These are phyloP conservation scores for Yamadazyma olivae DNA, from an alignment of 805 yeast species.

Conservation along the genomic window DNA sequence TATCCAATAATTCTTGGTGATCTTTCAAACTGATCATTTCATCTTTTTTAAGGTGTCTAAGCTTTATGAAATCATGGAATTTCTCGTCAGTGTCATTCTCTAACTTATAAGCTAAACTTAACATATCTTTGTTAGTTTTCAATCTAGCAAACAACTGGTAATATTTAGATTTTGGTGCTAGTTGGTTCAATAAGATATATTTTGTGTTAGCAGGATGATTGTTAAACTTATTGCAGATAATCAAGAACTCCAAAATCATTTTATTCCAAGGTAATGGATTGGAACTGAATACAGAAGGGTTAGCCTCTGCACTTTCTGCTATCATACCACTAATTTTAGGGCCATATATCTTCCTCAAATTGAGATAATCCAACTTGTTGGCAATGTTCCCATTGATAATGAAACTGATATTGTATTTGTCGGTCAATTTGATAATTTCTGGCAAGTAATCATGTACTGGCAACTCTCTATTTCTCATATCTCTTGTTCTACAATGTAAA, in stretches of 20 bases:
- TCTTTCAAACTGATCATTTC: slow-evolving; percentile 15
- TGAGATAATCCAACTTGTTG: slow-evolving; percentile 49
- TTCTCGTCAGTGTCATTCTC: slow-evolving; percentile 37
- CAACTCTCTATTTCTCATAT: slow-evolving; percentile 82
- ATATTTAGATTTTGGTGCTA: slow-evolving; percentile 69
- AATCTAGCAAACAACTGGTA: slow-evolving; percentile 52
- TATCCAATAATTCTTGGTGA: slow-evolving; percentile 24
- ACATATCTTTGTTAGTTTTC: slow-evolving; percentile 53
- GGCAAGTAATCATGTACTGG: slow-evolving; percentile 73
- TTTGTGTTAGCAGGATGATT: slow-evolving; percentile 75
- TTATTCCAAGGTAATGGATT: slow-evolving; percentile 51
- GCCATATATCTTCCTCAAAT: slow-evolving; percentile 47
- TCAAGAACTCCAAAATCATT: slow-evolving; percentile 53
- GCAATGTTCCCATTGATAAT: slow-evolving; percentile 79
- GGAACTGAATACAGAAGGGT: slow-evolving; percentile 70
- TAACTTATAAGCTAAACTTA: slow-evolving; percentile 30
- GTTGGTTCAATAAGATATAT: slow-evolving; percentile 71
- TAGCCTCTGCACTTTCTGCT: slow-evolving; percentile 85
- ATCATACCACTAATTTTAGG: slow-evolving; percentile 84
- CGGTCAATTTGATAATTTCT: slow-evolving; percentile 60
- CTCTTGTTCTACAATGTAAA: slow-evolving; percentile 85
- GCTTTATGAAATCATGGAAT: slow-evolving; percentile 25
- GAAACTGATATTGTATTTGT: slow-evolving; percentile 61
- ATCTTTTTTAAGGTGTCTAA: slow-evolving; percentile 31
- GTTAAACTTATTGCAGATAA: slow-evolving; percentile 51